Conservation (phyloP, 495 filamentous ascomycete genomes). For the Neurospora sp. region DNA sequence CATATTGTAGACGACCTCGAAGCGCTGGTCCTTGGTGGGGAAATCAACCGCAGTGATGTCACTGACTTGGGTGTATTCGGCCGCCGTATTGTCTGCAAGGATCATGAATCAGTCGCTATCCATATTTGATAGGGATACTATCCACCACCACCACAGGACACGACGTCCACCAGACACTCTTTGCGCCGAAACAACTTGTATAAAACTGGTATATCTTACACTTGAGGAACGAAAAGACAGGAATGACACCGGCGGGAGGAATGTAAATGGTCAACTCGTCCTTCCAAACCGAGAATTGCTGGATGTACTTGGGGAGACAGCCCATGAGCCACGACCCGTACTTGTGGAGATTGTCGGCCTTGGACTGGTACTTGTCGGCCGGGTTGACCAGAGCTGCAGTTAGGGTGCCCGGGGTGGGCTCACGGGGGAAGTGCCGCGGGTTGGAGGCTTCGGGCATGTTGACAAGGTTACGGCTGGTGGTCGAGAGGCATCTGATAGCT, state of each 20-base stretch:
- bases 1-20: conserved; percentile 97
- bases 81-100: conserved; percentile 68
- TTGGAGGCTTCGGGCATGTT: conserved; percentile 52
- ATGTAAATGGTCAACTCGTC: conserved; percentile 95
- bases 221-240: conserved; percentile 91
- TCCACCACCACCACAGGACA: conserved; percentile 3
- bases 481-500: conserved; percentile 43
- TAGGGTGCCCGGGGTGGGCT: conserved; percentile 39
- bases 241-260: conserved; percentile 73
- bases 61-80: conserved; percentile 88
- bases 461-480: conserved; percentile 31
- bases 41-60: conserved; percentile 94
- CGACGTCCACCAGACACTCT: neutral
- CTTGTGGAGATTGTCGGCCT: conserved; percentile 73
- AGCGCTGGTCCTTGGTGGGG: conserved; percentile 84
- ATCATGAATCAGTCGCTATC: neutral
- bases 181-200: neutral
- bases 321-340: conserved; percentile 97
- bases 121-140: neutral
- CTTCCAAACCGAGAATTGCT: conserved; percentile 99
- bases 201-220: conserved; percentile 28
- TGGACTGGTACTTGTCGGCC: conserved; percentile 78
- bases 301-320: conserved; percentile 92
- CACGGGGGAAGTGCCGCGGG: conserved; percentile 53
- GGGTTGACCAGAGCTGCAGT: conserved; percentile 81